A percentile compares a stretch with the other conserved stretches of the same genome.
Conservation (phyloP, 139 green algal genomes). For the Nannochloris sp. region DNA sequence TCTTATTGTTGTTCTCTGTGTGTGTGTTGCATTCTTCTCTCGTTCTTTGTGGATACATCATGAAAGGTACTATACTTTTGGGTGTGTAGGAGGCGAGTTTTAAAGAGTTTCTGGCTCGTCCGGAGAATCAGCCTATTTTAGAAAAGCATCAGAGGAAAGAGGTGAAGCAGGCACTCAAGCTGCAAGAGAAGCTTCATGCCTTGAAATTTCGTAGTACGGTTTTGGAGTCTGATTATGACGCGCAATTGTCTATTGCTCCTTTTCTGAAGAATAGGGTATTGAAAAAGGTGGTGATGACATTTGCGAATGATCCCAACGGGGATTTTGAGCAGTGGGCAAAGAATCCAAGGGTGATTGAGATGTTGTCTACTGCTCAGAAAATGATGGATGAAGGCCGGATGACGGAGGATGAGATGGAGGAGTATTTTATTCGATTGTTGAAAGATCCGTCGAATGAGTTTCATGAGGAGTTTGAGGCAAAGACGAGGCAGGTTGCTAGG, state of each 20-base stretch:
- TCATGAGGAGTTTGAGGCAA: slow-evolving; percentile 26
- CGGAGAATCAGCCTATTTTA: slow-evolving; percentile 46
- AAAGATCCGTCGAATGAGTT: slow-evolving; percentile 14
- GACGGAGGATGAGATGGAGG: slow-evolving; percentile 45
- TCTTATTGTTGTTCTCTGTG: neutral
- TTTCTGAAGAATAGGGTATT: slow-evolving; percentile 41
- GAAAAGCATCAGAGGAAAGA: slow-evolving; percentile 49
- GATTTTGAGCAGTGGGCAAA: slow-evolving; percentile 53
- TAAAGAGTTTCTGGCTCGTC: slow-evolving; percentile 44
- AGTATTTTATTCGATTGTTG: slow-evolving; percentile 30
- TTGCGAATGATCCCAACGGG: slow-evolving; percentile 46
- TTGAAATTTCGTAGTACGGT: slow-evolving; percentile 45
- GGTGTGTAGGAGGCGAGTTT: slow-evolving; percentile 39
- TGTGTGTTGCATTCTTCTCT: neutral
- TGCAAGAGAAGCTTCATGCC: slow-evolving; percentile 29
- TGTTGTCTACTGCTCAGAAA: slow-evolving; percentile 45
- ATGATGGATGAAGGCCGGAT: slow-evolving; percentile 48
- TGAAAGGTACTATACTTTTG: too few relatives aligned
- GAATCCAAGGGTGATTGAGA: slow-evolving; percentile 42
- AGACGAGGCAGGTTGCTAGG: slow-evolving; percentile 16
- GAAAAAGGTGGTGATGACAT: slow-evolving; percentile 43
- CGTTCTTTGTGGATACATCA: too few relatives aligned
- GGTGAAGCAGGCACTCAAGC: slow-evolving; percentile 25
- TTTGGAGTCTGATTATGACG: slow-evolving; percentile 35
- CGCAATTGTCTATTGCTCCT: slow-evolving; percentile 40